Evolutionary conservation across 495 filamentous ascomycete genomes (phyloP).

Genomic region (Penicillium soppii): DNA sequence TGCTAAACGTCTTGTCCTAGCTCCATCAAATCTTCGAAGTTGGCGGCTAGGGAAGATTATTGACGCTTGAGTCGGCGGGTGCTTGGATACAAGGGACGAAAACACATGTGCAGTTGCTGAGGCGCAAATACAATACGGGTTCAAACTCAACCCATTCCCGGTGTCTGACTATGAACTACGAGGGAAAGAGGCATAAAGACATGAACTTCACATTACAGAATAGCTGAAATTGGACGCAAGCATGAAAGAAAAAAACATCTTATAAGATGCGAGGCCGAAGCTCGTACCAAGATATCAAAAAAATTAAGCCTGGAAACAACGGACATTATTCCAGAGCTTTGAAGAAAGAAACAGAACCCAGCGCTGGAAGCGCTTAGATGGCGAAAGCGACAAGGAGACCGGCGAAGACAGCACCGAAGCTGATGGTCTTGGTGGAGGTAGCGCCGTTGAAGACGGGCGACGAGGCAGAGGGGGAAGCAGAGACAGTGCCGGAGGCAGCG

Average conservation of each 20-base stretch:
- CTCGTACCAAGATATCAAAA: background rate
- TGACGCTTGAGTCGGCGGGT: too few relatives aligned
- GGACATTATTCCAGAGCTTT: slow-evolving; percentile 3
- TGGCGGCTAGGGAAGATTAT: too few relatives aligned
- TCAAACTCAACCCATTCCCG: background rate
- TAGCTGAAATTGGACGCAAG: background rate
- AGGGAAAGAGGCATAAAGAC: slow-evolving; percentile 4
- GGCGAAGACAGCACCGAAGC: slow-evolving; percentile 46
- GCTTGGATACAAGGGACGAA: too few relatives aligned
- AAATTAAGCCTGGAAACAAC: slow-evolving; percentile 4
- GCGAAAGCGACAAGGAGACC: slow-evolving; percentile 43
- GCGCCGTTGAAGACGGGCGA: slow-evolving; percentile 43
- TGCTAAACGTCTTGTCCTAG: too few relatives aligned
- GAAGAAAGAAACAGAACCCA: slow-evolving; percentile 1
- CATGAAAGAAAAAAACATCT: slow-evolving; percentile 1
- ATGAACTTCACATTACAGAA: slow-evolving; percentile 12
- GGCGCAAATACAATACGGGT: background rate
- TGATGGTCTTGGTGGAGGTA: slow-evolving; percentile 45
- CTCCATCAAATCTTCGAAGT: too few relatives aligned
- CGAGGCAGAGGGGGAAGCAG: slow-evolving; percentile 28
- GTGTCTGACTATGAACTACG: background rate
- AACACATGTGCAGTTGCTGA: too few relatives aligned
- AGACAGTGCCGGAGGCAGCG: slow-evolving; percentile 20
- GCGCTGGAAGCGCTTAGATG: slow-evolving; percentile 29
- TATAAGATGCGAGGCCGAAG: background rate